Percentiles rank a stretch among this genome's conserved stretches.
phyloP scores from a whole-genome alignment of 2,329 filamentous ascomycete species.

The Hypoxylon rubiginosum region DNA sequence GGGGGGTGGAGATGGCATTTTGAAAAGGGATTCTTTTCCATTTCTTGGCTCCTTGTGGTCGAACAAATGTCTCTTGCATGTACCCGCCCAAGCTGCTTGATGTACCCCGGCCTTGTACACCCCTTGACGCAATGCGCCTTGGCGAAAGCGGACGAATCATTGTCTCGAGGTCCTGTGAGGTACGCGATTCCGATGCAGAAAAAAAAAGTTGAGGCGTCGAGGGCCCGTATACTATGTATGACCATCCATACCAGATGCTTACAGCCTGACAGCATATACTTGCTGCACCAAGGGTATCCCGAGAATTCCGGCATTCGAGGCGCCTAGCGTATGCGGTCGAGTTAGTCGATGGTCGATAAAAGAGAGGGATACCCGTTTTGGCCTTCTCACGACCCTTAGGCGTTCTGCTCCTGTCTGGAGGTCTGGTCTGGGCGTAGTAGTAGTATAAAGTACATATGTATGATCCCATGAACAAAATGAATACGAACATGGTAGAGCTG shows the following conservation, averaged over 20 bases:
- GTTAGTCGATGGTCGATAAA: slow-evolving; percentile 3
- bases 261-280: not conserved
- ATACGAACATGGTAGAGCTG: not conserved
- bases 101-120: slow-evolving; percentile 32
- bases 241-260: slow-evolving; percentile 2
- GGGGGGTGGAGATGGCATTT: slow-evolving; percentile 24
- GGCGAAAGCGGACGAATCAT: slow-evolving; percentile 30
- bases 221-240: not conserved
- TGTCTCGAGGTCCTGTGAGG: slow-evolving; percentile 1
- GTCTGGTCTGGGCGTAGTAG: not conserved
- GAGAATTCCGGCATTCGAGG: slow-evolving; percentile 23
- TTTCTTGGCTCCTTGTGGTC: slow-evolving; percentile 20
- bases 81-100: slow-evolving; percentile 38
- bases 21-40: slow-evolving; percentile 1
- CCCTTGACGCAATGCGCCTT: slow-evolving; percentile 27
- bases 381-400: not conserved
- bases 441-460: not conserved
- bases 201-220: slow-evolving; percentile 15
- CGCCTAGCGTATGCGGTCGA: not conserved
- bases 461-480: not conserved
- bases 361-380: slow-evolving; percentile 5
- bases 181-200: slow-evolving; percentile 18
- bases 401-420: slow-evolving; percentile 5
- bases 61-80: slow-evolving; percentile 44
- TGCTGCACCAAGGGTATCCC: slow-evolving; percentile 33